Evolutionary conservation across 164 flowering plant genomes (phyloP), one percentile per base, ranked within the genome.

Genomic region (Euptelea pleiosperma): DNA sequence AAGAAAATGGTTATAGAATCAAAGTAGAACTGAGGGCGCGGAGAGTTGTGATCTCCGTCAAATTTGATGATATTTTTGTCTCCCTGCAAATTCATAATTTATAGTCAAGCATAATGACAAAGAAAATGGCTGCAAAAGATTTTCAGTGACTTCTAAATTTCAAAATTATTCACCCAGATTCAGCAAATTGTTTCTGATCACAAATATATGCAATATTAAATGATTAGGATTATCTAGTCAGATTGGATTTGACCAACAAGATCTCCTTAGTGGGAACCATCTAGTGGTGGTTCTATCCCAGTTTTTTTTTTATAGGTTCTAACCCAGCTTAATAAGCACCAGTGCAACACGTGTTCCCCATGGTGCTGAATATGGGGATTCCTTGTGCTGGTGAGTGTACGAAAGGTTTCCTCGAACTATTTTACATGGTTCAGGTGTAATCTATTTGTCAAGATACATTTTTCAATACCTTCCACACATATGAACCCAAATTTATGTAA

Each of bases 61-160:
- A 93, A 93, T 72, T 88, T 90, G 72, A 93, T 90, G 48, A 93
- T 82, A 62, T 93, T 93, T 76, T 93, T 93, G 76, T 93, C 99
- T 49, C 99, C 99, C 99, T 93, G 87, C 66, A 67, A 59, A 65
- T 30, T 43, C 19, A 61, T 16, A 29, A 22, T 2, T 41, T 28
- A 12, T 31, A 43, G 58, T 34, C 19, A 44, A 58, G 25, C 14
- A 39, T 4, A 24, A 44, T 53, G 14, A 19, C 33, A 55, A 34
- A 33, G 16, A 53, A 6, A 60, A 56, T 35, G 46, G 10, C 26
- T 12, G 12, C 36, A 18, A 28, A 42, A 29, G 25, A 30, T 7
- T 30, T 57, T 26, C 36, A 51, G 2, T 31, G 16, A 16, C 21
- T 9, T 21, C 14, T 4, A 1, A 28, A 1, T 5, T 28, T 2